Conservation (phyloP, 352 stramenopile genomes). For the Globisporangium nagaii region DNA sequence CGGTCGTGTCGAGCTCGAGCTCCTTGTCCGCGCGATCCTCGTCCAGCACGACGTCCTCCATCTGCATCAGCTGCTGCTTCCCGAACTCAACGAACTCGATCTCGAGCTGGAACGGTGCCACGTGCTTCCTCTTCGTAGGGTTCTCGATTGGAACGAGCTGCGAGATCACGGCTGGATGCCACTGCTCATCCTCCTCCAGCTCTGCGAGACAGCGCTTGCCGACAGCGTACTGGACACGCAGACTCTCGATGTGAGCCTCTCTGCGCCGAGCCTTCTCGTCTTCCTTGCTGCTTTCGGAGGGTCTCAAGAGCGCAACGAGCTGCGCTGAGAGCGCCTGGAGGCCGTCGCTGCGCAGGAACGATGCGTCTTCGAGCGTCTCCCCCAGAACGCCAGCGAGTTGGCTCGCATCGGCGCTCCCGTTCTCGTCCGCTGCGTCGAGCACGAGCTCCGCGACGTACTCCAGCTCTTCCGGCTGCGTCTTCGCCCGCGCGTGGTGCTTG, state of each 20-base stretch:
- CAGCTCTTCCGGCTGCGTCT: conserved; percentile 28
- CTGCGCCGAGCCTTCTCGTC: conserved; percentile 16
- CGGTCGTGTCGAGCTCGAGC: conserved; percentile 30
- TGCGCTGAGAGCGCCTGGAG: conserved; percentile 17
- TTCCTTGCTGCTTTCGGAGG: conserved; percentile 10
- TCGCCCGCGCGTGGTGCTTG: conserved; percentile 8
- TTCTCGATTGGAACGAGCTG: conserved; percentile 23
- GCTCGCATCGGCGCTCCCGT: conserved; percentile 7
- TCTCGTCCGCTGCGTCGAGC: conserved; percentile 39
- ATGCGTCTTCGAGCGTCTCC: conserved; percentile 40
- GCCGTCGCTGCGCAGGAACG: conserved; percentile 25
- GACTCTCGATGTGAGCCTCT: conserved; percentile 10
- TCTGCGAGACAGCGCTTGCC: conserved; percentile 59
- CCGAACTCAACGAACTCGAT: conserved; percentile 79
- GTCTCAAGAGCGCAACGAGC: conserved; percentile 14
- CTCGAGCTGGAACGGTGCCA: conserved; percentile 22
- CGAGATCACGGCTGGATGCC: conserved; percentile 61
- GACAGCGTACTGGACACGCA: conserved; percentile 46
- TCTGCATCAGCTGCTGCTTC: conserved; percentile 51
- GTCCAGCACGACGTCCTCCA: conserved; percentile 63
- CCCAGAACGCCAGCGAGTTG: conserved; percentile 22
- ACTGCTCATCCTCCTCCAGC: conserved; percentile 63
- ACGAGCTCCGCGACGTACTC: conserved; percentile 68
- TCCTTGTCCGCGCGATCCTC: conserved; percentile 63
- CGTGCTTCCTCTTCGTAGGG: conserved; percentile 10